Conservation (phyloP, 768 basidiomycete genomes). For the Tylopilus intermedius region DNA sequence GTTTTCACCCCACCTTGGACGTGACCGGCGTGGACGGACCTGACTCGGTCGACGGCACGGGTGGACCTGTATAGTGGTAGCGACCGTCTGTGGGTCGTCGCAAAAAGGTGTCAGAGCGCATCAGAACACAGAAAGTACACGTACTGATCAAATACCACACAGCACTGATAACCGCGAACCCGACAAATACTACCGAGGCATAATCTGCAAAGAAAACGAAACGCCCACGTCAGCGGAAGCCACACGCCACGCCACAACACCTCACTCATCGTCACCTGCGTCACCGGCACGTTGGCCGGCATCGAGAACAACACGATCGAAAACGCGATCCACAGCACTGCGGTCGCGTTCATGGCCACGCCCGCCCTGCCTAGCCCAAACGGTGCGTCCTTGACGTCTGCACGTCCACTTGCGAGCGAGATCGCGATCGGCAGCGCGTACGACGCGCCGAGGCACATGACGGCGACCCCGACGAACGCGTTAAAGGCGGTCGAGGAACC, state of each 20-base stretch:
- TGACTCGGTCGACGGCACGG: constrained; percentile 24
- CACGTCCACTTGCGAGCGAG: constrained; percentile 41
- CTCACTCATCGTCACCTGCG: constrained; percentile 43
- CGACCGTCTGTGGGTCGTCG: constrained; percentile 35
- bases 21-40: not conserved
- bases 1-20: constrained; percentile 11
- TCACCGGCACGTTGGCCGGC: constrained; percentile 58
- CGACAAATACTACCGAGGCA: constrained; percentile 62
- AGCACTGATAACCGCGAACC: constrained; percentile 52
- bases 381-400: constrained; percentile 44
- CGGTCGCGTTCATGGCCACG: constrained; percentile 41
- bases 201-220: constrained; percentile 41
- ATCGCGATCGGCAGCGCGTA: constrained; percentile 60
- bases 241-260: not conserved
- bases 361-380: constrained; percentile 48
- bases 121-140: constrained; percentile 17
- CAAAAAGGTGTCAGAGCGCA: not conserved
- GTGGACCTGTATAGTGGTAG: constrained; percentile 41
- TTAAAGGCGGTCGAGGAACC: constrained; percentile 62
- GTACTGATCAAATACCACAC: constrained; percentile 57
- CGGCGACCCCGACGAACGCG: constrained; percentile 62
- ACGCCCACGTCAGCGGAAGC: too few relatives aligned
- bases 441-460: constrained; percentile 61
- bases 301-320: constrained; percentile 66
- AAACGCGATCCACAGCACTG: constrained; percentile 57